Base-by-base conservation (phyloP, 139 green algal species). In the Chlorella sp. region DNA sequence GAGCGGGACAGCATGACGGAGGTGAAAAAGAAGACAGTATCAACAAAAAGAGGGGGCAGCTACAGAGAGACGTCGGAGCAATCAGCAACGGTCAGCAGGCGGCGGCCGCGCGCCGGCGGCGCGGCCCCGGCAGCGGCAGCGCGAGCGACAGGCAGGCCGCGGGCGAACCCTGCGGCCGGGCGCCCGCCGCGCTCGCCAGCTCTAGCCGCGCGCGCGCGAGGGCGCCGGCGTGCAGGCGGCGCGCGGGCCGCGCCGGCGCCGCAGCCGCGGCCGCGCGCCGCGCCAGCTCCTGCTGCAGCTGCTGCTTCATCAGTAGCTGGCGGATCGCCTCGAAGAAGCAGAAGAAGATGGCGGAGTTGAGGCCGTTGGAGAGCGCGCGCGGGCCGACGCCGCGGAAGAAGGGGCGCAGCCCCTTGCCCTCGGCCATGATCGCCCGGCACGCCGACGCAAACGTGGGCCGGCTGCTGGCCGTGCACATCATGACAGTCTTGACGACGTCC, bases 401-500 rank as follows among this genome's bases (percentile, higher is more conserved):
- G 0, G 81, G 69, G 27, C 45, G 31, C 29, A 83, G 12, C 27
- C 85, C 89, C 36, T 77, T 53, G 0, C 77, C 78, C 60, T 90
- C 84, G 25, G 67, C 64, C 55, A 87, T 46, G 45, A 93, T 82
- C 42, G 38, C 55, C 1, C 70, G 67, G 3, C 77, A 86, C 21
- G 86, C 84, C 36, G 65, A 61, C 31, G 80, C 41, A 42, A 97
- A 82, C 31, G 87, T 91, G 1, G 93, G 93, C 17, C 88, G 70
- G 29, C 33, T 73, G 33, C 82, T 83, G 9, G 93, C 93, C 41
- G 65, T 84, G 84, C 88, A 94, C 91, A 97, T 97, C 92, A 98
- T 95, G 46, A 89, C 81, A 9, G 95, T 98, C 82, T 98, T 98
- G 36, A 98, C 78, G 8, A 98, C 95, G 67, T 98, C 95, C 70